Evolutionary conservation across 257 asterid genomes (phyloP), one percentile per base, ranked within the genome.

Genomic region (Voacanga thouarsii): DNA sequence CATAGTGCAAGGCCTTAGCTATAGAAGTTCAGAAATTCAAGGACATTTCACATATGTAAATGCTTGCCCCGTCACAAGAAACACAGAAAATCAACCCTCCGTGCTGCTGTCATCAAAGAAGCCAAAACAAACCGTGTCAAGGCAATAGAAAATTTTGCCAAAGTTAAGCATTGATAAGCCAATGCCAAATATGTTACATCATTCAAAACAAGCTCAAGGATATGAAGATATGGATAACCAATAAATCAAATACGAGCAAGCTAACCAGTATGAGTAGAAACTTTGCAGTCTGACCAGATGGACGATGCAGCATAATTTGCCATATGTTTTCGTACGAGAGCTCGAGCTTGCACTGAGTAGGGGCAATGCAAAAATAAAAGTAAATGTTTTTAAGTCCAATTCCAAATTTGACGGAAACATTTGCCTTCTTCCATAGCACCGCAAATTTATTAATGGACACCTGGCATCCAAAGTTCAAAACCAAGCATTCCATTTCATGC

Each of bases 251-350:
- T 59, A 6, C 44, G 15, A 65, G n/a, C 41, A 80, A 81, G 15
- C 53, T 71, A 11, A 95, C 99, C 99, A 91, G 98, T 81, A 95
- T 79, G 82, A 90, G 87, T 57, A 95, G 90, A 78, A 80, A 51
- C 79, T 82, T 87, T 21, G 70, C 70, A 24, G 68, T 61, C 76
- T 47, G 87, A 77, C 78, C 74, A 73, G 21, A 69, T 47, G 90
- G 74, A 74, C 71, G 51, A 79, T 80, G 88, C 7, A 90, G 80
- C 80, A 89, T 89, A 21, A 91, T 83, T 86, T 91, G 88, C 97
- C 98, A 88, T 71, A 95, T 82, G 83, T 84, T 91, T 74, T 91
- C 96, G 78, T 84, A 77, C 11, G 88, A 88, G 39, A 94, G 94
- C 81, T 94, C 96, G 77, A 94, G 97, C 87, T 81, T 89, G 83